A percentile compares a stretch with the other conserved stretches of the same genome.
Conservation (phyloP, 495 filamentous ascomycete species). For the Hypoxylon intermedium region DNA sequence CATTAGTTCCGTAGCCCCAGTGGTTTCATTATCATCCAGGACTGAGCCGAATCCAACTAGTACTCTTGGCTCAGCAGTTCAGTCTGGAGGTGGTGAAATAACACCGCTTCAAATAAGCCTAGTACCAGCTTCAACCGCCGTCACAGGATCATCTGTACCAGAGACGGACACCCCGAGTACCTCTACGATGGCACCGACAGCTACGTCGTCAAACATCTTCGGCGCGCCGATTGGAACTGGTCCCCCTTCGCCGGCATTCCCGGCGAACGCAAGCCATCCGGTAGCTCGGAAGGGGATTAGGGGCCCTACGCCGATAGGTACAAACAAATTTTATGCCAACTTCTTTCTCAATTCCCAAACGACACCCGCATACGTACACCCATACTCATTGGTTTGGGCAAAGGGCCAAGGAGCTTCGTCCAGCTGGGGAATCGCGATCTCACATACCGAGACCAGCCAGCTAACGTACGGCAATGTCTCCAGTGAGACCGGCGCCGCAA, state of each 20-base stretch:
- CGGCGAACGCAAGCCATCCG: conserved; percentile 54
- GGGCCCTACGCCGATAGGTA: conserved; percentile 65
- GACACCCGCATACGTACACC: conserved; percentile 78
- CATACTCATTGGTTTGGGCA: conserved; percentile 82
- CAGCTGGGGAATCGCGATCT: conserved; percentile 80
- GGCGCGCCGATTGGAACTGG: conserved; percentile 66
- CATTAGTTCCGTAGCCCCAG: conserved; percentile 20
- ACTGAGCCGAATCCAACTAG: conserved; percentile 46
- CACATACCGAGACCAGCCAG: conserved; percentile 72
- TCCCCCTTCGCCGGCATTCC: conserved; percentile 62
- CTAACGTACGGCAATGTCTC: conserved; percentile 64
- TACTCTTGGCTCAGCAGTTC: conserved; percentile 9
- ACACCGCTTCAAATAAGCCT: conserved; percentile 16
- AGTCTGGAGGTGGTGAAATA: conserved; percentile 3
- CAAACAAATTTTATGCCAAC: conserved; percentile 94
- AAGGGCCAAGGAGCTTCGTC: conserved; percentile 68
- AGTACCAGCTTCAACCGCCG: conserved; percentile 7
- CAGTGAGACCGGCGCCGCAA: conserved; percentile 60
- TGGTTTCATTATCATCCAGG: conserved; percentile 10
- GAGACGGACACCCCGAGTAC: conserved; percentile 11
- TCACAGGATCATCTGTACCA: not conserved
- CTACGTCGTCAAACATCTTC: conserved; percentile 52
- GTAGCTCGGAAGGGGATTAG: conserved; percentile 48
- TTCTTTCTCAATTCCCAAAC: conserved; percentile 81
- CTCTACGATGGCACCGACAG: conserved; percentile 22